Evolutionary conservation across 1,284 basidiomycete genomes (phyloP), one percentile per base, ranked within the genome.

Genomic region (Apiotrichum sp.): DNA sequence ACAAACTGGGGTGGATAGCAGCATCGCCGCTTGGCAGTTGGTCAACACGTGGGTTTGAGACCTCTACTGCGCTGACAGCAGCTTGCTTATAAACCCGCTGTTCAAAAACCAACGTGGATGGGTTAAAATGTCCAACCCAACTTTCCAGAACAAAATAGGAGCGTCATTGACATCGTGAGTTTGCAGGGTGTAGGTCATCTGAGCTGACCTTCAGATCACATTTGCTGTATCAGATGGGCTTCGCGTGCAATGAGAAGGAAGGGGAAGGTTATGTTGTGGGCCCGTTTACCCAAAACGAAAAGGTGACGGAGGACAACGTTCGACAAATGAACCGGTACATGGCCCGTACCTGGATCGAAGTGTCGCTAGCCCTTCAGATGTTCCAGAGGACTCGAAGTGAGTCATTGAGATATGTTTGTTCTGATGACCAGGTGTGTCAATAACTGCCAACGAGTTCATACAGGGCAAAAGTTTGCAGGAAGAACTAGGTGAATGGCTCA

Each of bases 301-400:
- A 59, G 22, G 55, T 64, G 39, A 50, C 53, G 1, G 57, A 62
- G 5, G 64, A 59, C 11, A 60, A 66, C 43, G 59, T 66, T 6
- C 47, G 46, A 16, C 65, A 66, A 55, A 70, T 72, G 68, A 66
- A 70, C 50, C 55, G 47, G 43, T 74, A 74, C 54, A 70, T 74
- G 68, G 46, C 69, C 14, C 55, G 72, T 34, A 52, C 63, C 1
- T 74, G 72, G 72, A 63, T 74, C 6, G 72, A 74, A 59, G 59
- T 71, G 8, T 55, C 53, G 0, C 54, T 71, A 1, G 64, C 58
- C 38, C 51, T 72, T 1, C 42, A 56, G 10, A 51, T 52, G 1
- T 69, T 56, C 42, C 59, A 62, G 41, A 42, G 47, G 4, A 48
- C 53, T 3, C 56, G 65, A 29, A 50, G 69, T 68, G 44, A 50